phyloP scores from a whole-genome alignment of 1,139 yeast species.

The Debaryomycetaceae sp. region DNA sequence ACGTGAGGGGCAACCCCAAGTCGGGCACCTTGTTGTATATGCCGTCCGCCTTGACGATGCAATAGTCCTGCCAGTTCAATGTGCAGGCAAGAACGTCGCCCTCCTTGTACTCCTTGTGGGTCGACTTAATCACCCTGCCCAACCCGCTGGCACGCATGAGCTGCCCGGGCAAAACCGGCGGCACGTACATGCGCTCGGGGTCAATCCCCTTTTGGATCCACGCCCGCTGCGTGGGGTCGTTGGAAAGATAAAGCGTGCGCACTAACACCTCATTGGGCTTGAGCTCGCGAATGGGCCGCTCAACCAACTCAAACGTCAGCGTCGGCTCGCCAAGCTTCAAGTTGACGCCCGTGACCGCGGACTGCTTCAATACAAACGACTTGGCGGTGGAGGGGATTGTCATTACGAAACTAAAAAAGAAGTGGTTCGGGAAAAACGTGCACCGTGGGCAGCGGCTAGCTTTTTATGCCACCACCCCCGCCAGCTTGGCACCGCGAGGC shows the following conservation, averaged over 20 bases:
- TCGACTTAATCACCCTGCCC: slow-evolving; percentile 46
- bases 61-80: slow-evolving; percentile 40
- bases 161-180: slow-evolving; percentile 45
- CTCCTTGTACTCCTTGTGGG: slow-evolving; percentile 26
- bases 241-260: slow-evolving; percentile 48
- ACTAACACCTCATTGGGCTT: slow-evolving; percentile 44
- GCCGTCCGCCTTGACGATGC: slow-evolving; percentile 16
- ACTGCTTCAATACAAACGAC: slow-evolving; percentile 13
- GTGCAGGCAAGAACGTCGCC: slow-evolving; percentile 41
- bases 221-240: slow-evolving; percentile 64
- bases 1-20: slow-evolving; percentile 20
- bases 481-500: no score
- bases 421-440: no score
- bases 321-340: slow-evolving; percentile 14
- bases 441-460: no score
- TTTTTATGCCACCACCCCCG: no score
- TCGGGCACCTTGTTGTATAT: slow-evolving; percentile 24
- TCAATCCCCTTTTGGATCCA: slow-evolving; percentile 49
- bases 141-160: slow-evolving; percentile 48
- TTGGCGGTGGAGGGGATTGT: slow-evolving; percentile 7
- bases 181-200: slow-evolving; percentile 40
- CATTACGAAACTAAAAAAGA: not conserved
- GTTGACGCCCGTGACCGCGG: slow-evolving; percentile 16
- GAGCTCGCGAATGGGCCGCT: slow-evolving; percentile 16
- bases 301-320: slow-evolving; percentile 20